Conservation (phyloP, 2,329 filamentous ascomycete genomes). For the Davidsoniella virescens region DNA sequence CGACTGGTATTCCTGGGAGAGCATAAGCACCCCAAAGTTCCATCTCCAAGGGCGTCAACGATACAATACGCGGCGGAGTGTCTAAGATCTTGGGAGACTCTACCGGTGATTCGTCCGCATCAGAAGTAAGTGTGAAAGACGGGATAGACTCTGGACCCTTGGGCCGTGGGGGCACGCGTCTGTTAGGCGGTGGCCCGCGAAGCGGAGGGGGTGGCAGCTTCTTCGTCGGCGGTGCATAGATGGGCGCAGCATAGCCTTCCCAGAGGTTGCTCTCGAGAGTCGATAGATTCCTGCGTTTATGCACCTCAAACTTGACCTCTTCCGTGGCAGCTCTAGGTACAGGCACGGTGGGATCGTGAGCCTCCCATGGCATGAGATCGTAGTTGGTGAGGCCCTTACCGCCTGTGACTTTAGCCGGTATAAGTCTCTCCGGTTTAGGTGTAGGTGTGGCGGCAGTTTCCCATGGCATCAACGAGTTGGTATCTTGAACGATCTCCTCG, state of each 20-base stretch:
- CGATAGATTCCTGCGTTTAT: neutral
- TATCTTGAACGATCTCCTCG: neutral
- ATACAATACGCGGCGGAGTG: neutral
- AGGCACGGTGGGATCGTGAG: neutral
- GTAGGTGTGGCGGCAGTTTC: neutral
- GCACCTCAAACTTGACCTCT: neutral
- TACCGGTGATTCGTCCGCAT: neutral
- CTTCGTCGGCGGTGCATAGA: neutral
- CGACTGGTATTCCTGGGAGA: neutral
- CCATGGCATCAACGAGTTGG: slow-evolving; percentile 4
- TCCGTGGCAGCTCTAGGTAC: neutral
- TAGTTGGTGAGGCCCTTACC: neutral
- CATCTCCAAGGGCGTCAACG: slow-evolving; percentile 4
- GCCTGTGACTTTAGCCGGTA: neutral
- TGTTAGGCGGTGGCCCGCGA: neutral
- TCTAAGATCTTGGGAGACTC: neutral
- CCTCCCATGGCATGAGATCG: slow-evolving; percentile 4
- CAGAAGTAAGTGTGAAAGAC: neutral
- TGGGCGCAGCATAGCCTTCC: slow-evolving; percentile 7
- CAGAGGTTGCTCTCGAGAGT: neutral
- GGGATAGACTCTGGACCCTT: neutral
- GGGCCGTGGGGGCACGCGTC: neutral
- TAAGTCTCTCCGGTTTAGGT: neutral
- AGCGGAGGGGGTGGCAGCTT: neutral
- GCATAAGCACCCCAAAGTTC: slow-evolving; percentile 8